Percentiles rank a stretch among this genome's conserved stretches.
Evolutionary conservation across 2,329 filamentous ascomycete species (phyloP).

Genomic region (Cryphonectria parasitica): DNA sequence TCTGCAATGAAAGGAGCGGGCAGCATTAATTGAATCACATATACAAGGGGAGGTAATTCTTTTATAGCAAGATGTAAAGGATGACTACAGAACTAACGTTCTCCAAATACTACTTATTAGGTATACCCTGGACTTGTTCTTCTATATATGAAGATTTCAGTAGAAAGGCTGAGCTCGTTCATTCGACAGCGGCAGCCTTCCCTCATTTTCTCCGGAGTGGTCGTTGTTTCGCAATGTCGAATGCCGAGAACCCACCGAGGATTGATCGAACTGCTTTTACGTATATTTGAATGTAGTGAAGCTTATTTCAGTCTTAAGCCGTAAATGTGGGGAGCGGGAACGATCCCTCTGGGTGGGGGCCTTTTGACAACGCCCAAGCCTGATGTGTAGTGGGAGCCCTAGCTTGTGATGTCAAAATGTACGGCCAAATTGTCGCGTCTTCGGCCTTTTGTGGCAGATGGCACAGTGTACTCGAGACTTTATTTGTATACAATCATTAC

Average conservation of each 20-base stretch:
- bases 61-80: background rate
- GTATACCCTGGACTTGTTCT: background rate
- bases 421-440: background rate
- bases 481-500: background rate
- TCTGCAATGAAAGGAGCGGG: background rate
- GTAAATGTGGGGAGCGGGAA: background rate
- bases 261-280: background rate
- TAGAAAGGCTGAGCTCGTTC: background rate
- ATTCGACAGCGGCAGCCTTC: background rate
- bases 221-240: background rate
- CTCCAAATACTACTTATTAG: too few species aligned
- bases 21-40: background rate
- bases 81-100: background rate
- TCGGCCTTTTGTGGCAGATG: background rate
- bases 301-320: background rate
- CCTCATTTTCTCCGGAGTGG: background rate
- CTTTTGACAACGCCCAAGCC: background rate
- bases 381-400: background rate
- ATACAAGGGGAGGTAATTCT: background rate
- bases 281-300: background rate
- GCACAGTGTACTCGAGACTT: background rate
- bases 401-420: background rate
- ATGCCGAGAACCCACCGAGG: slow-evolving; percentile 2
- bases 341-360: background rate
- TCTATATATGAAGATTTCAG: background rate